Percentiles rank a stretch among this genome's conserved stretches.
These are phyloP conservation scores for Verticillium dahliae DNA, from an alignment of 2,329 filamentous ascomycete genomes.

Conservation along the genomic window DNA sequence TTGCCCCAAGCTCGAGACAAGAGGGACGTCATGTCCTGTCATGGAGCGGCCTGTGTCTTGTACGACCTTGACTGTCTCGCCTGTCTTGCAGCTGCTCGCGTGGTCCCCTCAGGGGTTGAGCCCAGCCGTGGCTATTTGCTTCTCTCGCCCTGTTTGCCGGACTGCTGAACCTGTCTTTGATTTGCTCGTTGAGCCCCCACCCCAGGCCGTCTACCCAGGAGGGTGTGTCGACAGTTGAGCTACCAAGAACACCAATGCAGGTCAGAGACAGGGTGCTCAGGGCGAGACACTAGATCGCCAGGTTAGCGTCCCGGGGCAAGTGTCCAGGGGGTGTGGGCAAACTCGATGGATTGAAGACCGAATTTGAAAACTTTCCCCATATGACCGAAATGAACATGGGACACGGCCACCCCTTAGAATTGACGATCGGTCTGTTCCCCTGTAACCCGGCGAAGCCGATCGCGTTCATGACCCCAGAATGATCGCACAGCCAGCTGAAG, in stretches of 20 bases:
- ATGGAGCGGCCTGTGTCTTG: not conserved
- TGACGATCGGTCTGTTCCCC: not conserved
- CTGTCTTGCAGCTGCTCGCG: not conserved
- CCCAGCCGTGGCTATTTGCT: not conserved
- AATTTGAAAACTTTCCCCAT: not conserved
- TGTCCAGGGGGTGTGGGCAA: not conserved
- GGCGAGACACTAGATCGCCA: not conserved
- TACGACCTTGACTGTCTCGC: not conserved
- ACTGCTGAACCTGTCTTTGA: not conserved
- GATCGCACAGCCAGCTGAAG: not conserved
- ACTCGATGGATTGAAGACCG: not conserved
- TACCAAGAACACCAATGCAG: not conserved
- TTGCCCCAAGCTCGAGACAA: not conserved
- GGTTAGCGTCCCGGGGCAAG: not conserved
- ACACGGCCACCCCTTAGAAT: not conserved
- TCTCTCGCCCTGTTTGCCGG: not conserved
- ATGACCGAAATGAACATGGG: slow-evolving; percentile 1
- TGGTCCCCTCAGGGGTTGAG: not conserved
- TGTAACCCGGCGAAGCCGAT: not conserved
- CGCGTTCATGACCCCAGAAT: not conserved
- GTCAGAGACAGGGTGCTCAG: not conserved
- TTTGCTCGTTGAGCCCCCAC: not conserved
- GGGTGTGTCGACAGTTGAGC: not conserved
- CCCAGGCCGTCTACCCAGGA: not conserved
- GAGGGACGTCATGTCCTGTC: not conserved